Base-by-base conservation (phyloP, 139 green algal species). In the Deuterostichococcus epilithicus region DNA sequence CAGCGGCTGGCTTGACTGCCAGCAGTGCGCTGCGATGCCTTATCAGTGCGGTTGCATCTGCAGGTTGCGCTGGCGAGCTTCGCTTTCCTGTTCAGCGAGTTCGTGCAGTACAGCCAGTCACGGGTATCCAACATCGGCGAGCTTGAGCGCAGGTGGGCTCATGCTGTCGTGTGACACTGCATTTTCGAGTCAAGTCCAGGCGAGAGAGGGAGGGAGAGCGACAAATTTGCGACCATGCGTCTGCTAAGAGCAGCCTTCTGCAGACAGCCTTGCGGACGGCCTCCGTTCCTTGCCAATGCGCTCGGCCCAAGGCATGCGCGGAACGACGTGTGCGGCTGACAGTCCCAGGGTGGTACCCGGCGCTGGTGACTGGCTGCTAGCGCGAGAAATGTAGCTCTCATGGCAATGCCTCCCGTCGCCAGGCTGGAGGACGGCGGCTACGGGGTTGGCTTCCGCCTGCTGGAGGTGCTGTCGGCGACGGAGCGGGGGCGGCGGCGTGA, bases 11-110 rank as follows among this genome's bases (percentile, higher is more conserved):
- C 76, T 47, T 13, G 44, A 34, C 8, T 38, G 33, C 72, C 44
- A 38, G 32, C n/a, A n/a, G n/a, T n/a, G n/a, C n/a, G n/a, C n/a
- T n/a, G n/a, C n/a, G 68, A 25, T 30, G 26, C 42, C 32, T 23
- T 22, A 28, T 44, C 39, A 18, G 35, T 47, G 8, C 34, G 63
- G 22, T 34, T 72, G 67, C 59, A 34, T 66, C 30, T 68, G 68
- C 75, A 88, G 71, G 90, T 99, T 8, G 92, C 85, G 81, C 77
- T 99, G 35, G 94, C 88, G 63, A 91, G 92, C 1, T 98, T 97
- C 82, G 86, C 96, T 5, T 97, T 97, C 73, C 78, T 99, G 22
- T 98, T 98, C 74, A 94, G 90, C 69, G 96, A 98, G 86, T 77
- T 98, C 6, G 94, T 99, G 10, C 93, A 97, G 75, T 99, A 99